Base-by-base conservation (phyloP, 345 rosid genomes). In the Eucalyptus grandis region DNA sequence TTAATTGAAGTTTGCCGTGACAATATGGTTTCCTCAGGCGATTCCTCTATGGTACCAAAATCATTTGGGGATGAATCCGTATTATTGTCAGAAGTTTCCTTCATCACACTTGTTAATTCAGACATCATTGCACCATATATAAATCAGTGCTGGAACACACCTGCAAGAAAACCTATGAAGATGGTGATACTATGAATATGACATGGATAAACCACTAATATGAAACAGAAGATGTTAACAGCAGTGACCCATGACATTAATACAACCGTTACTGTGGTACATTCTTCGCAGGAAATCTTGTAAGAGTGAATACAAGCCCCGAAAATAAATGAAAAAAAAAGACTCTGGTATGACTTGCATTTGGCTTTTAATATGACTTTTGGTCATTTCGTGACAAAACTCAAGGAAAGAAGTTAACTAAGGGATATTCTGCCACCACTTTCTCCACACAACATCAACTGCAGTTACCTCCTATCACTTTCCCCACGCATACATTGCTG, bases 1-100 rank as follows among this genome's bases (percentile, higher is more conserved):
- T 92, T 93, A 51, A 95, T 92, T 67, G 95, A 95, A 27, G 96
- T 94, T 90, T 94, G 96, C 37, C 90, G 92, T 3, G 93, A 95
- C 92, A 95, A 88, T 72, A 95, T 93, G 24, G 93, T 89, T 50
- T 93, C 95, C 86, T 94, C 94, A 2, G 93, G 94, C 69, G 62
- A 87, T 89, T 93, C 95, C 91, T 92, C 95, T 21, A 92, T 82
- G 53, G 90, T 86, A 50, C 93, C 92, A 14, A 77, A 91, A 91
- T 94, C 95, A 34, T 91, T 94, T 49, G 90, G 95, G 65, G 94
- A 92, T 26, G 91, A 92, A 90, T 90, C 94, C 22, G 89, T 90
- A 56, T 93, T 95, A 88, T 90, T 92, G 43, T 92, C 96, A 86
- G 95, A 92, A 46, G 92, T 89, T 89, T 95, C 95, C 89, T 92